Evolutionary conservation across 2,329 filamentous ascomycete species (phyloP), one percentile per base, ranked within the genome.

Genomic region (Tolypocladium inflatum): DNA sequence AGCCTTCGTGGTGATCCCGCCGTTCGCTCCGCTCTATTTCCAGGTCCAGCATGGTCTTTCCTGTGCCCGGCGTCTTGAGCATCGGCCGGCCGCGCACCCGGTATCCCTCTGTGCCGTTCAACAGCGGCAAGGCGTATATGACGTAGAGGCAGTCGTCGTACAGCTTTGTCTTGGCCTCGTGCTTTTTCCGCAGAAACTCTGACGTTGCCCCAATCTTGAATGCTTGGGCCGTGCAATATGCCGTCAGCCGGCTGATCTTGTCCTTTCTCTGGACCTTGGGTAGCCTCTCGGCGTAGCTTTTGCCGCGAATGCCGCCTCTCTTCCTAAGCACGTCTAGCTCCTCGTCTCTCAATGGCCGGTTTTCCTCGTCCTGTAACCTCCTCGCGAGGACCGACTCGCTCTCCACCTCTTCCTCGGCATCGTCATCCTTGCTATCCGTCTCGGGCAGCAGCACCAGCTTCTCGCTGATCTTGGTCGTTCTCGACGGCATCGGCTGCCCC

Each of bases 91-190:
- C 97, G 65, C 90, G 84, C 33, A 99, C 79, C 33, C 94, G 81
- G 71, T 92, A 97, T 1, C 94, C 93, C 54, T 96, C 91, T 53
- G 80, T 84, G 1, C 93, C 94, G 2, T 90, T 88, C 57, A 97
- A 78, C 19, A 99, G 76, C 6, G 94, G 94, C 37, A 97, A 77
- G 69, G 97, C 92, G 72, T 99, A 99, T 54, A 96, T 93, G 33
- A 88, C 90, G 70, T 99, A 99, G 30, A 99, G 78, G 69, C 94
- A 99, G 72, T 99, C 94, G 71, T 99, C 94, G 73, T 99, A 99
- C 6, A 97, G 80, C 74, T 99, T 99, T 17, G 93, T 96, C 74
- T 91, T 88, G 1, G 92, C 93, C 38, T 89, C 87, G 74, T 99
- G 94, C 67, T 87, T 88, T 63, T 90, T 89, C 65, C 89, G 88